Evolutionary conservation across 306 rosid species (phyloP).

Genomic region (Begonia peltatifolia): DNA sequence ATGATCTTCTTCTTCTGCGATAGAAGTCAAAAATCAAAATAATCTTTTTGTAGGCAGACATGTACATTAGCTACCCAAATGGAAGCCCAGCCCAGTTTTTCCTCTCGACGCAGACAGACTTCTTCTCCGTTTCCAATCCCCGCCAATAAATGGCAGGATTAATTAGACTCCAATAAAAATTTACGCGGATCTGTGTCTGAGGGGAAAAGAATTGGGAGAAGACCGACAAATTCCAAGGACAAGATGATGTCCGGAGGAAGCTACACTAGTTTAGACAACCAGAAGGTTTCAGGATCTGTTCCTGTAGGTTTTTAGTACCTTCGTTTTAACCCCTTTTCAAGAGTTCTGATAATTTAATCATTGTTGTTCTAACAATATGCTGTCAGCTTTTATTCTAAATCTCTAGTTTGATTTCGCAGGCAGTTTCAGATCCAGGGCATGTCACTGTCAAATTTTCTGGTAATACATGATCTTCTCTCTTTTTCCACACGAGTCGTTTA

Average conservation of each 20-base stretch:
- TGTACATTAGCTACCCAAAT: too few relatives aligned
- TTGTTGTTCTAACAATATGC: not conserved
- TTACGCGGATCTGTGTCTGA: not conserved
- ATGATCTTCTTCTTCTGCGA: too few relatives aligned
- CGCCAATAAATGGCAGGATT: too few relatives aligned
- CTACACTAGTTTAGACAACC: constrained; percentile 56
- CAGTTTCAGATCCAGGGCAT: constrained; percentile 71
- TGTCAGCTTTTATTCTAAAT: not conserved
- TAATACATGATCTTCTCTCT: not conserved
- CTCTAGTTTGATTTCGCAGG: constrained; percentile 28
- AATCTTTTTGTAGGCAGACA: too few relatives aligned
- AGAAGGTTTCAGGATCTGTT: constrained; percentile 74
- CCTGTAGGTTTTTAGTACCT: constrained; percentile 31
- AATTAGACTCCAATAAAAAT: too few relatives aligned
- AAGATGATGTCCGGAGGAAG: constrained; percentile 96
- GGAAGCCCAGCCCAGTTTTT: too few relatives aligned
- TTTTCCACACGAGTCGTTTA: constrained; percentile 3
- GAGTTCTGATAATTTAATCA: not conserved
- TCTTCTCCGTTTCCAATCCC: too few relatives aligned
- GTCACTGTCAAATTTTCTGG: constrained; percentile 63
- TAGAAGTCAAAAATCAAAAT: too few relatives aligned
- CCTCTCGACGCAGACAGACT: too few relatives aligned
- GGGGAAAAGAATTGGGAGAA: constrained; percentile 3
- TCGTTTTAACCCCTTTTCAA: not conserved
- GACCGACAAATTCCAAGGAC: not conserved